Evolutionary conservation across 2,329 filamentous ascomycete genomes (phyloP).

Genomic region (Sporothrix globosa): DNA sequence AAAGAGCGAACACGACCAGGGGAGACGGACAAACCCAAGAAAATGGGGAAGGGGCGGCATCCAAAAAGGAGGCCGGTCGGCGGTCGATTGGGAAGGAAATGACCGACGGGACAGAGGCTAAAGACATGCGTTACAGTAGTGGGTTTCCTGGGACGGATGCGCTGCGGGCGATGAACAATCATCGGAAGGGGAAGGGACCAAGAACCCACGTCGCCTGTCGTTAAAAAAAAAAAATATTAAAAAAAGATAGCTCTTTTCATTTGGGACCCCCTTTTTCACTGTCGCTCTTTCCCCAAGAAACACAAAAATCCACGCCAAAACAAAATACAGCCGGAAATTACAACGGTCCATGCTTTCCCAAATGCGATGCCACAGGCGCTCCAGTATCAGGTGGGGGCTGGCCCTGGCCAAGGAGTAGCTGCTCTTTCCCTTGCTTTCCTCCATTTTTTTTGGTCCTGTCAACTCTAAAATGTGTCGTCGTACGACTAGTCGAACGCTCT

Average conservation of each 20-base stretch:
- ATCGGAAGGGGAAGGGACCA: not conserved
- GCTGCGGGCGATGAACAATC: not conserved
- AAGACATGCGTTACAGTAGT: slow-evolving; percentile 19
- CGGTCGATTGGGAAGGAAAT: slow-evolving; percentile 16
- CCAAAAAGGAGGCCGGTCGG: not conserved
- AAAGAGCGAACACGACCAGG: slow-evolving; percentile 4
- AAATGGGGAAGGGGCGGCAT: slow-evolving; percentile 1
- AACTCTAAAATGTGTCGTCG: slow-evolving; percentile 6
- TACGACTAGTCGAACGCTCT: too few relatives aligned
- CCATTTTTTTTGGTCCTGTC: slow-evolving; percentile 17
- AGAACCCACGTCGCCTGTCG: too few relatives aligned
- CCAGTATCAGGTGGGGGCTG: not conserved
- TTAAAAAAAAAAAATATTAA: too few relatives aligned
- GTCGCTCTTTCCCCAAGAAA: slow-evolving; percentile 12
- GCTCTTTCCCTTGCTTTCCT: not conserved
- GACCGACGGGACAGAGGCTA: slow-evolving; percentile 11
- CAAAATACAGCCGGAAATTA: slow-evolving; percentile 27
- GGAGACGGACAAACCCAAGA: not conserved
- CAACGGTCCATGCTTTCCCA: slow-evolving; percentile 23
- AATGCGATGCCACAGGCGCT: not conserved
- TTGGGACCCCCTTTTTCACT: not conserved
- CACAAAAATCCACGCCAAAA: not conserved
- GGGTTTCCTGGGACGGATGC: not conserved
- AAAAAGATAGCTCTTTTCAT: not conserved
- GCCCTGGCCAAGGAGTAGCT: not conserved